phyloP scores from a whole-genome alignment of 139 green algal species.

The Coelastrella sp. region DNA sequence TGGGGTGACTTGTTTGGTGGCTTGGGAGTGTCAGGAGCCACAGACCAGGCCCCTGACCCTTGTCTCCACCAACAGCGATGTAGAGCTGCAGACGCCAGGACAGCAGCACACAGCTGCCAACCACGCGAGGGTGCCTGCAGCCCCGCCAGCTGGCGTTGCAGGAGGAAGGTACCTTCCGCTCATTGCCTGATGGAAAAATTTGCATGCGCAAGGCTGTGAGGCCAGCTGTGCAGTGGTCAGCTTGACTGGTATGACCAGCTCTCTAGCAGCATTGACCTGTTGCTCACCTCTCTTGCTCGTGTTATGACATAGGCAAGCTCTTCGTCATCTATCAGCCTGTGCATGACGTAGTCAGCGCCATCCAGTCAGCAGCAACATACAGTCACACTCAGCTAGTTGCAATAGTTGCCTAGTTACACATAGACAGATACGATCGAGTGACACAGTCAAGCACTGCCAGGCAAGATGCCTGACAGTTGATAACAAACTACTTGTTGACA shows the following conservation, averaged over 20 bases:
- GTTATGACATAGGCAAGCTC: slow-evolving; percentile 93
- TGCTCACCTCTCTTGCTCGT: slow-evolving; percentile 73
- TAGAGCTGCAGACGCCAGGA: background rate
- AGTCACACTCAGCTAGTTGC: too few species aligned
- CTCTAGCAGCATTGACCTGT: too few species aligned
- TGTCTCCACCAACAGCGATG: background rate
- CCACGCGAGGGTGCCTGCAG: background rate
- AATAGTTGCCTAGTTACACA: too few species aligned
- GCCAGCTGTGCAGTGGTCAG: background rate
- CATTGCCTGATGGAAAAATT: too few species aligned
- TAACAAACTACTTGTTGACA: background rate
- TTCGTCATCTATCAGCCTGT: slow-evolving; percentile 91
- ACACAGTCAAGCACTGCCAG: too few species aligned
- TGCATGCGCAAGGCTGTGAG: too few species aligned
- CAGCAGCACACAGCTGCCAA: background rate
- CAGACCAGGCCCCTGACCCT: background rate
- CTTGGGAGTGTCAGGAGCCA: background rate
- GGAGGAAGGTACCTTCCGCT: too few species aligned
- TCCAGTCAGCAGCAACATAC: background rate
- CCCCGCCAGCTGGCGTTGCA: too few species aligned
- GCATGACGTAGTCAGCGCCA: background rate
- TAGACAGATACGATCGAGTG: too few species aligned
- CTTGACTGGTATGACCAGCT: background rate
- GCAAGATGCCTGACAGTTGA: too few species aligned
- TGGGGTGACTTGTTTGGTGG: background rate